Evolutionary conservation across 2,329 filamentous ascomycete species (phyloP).

Genomic region (Curvularia sp.): DNA sequence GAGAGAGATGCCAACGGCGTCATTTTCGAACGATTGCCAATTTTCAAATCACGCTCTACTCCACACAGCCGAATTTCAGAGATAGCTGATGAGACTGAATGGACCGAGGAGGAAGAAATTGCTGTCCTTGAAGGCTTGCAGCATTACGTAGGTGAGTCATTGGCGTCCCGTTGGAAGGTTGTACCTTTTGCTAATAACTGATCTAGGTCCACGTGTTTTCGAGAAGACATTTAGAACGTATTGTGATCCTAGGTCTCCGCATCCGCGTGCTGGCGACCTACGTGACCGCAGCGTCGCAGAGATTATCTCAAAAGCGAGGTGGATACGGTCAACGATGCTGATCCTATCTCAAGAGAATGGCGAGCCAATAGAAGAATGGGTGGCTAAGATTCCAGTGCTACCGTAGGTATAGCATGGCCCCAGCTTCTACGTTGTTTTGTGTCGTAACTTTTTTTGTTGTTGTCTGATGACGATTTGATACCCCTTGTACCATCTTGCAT

Average conservation of each 20-base stretch:
- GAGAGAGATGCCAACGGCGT: conserved; percentile 52
- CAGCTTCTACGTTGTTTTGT: neutral
- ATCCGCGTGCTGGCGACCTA: conserved; percentile 24
- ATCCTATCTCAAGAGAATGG: conserved; percentile 18
- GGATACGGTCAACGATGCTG: conserved; percentile 28
- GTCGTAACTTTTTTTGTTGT: neutral
- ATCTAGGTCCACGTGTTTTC: conserved; percentile 35
- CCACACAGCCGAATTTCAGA: conserved; percentile 21
- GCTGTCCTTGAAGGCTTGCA: conserved; percentile 46
- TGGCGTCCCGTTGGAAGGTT: neutral
- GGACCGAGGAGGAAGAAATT: conserved; percentile 42
- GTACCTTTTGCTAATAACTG: neutral
- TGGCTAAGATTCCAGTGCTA: neutral
- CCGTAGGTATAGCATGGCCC: neutral
- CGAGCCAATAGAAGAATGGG: neutral
- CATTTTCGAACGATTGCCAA: conserved; percentile 49
- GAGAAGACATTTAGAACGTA: conserved; percentile 38
- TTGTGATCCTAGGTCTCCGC: conserved; percentile 27
- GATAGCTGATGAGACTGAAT: conserved; percentile 27
- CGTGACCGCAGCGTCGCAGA: conserved; percentile 42
- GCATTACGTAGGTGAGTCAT: conserved; percentile 35
- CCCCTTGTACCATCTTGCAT: neutral
- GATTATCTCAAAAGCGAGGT: conserved; percentile 35
- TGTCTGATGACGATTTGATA: neutral
- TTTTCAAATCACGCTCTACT: conserved; percentile 48